These are phyloP conservation scores for Thelonectria olida DNA, from an alignment of 2,329 filamentous ascomycete species.

Conservation along the genomic window DNA sequence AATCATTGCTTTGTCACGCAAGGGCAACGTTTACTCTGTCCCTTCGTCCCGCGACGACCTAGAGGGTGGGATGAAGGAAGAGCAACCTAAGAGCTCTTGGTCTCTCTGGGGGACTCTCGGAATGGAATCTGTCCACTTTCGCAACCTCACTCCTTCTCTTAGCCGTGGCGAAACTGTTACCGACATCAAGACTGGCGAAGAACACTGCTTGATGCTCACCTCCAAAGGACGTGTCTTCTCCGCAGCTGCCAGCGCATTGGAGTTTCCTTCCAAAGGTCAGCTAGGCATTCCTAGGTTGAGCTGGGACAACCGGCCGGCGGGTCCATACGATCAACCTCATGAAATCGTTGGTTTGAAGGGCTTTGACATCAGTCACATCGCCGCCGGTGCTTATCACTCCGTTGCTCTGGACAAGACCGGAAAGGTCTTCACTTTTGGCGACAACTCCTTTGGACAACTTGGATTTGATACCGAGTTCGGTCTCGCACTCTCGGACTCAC, in stretches of 20 bases:
- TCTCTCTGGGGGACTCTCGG: slow-evolving; percentile 70
- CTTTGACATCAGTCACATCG: slow-evolving; percentile 77
- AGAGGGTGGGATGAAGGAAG: slow-evolving; percentile 65
- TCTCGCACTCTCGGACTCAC: slow-evolving; percentile 74
- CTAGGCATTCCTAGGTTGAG: slow-evolving; percentile 85
- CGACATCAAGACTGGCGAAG: slow-evolving; percentile 79
- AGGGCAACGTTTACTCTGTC: slow-evolving; percentile 84
- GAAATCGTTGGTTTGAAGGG: slow-evolving; percentile 78
- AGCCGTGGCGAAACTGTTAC: slow-evolving; percentile 76
- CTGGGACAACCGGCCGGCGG: slow-evolving; percentile 80
- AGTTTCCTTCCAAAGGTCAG: slow-evolving; percentile 85
- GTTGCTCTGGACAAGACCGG: slow-evolving; percentile 80
- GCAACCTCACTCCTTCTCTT: slow-evolving; percentile 73
- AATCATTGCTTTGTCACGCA: slow-evolving; percentile 79
- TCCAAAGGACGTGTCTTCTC: slow-evolving; percentile 88
- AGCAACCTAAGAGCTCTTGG: slow-evolving; percentile 70
- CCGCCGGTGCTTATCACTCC: slow-evolving; percentile 88
- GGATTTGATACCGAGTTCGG: slow-evolving; percentile 78
- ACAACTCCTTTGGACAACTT: slow-evolving; percentile 91
- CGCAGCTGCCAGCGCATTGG: slow-evolving; percentile 80
- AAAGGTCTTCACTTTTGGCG: slow-evolving; percentile 85
- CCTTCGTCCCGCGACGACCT: slow-evolving; percentile 81
- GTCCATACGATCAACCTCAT: slow-evolving; percentile 83
- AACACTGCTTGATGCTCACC: slow-evolving; percentile 88
- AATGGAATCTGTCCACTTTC: slow-evolving; percentile 69